phyloP scores from a whole-genome alignment of 2,329 filamentous ascomycete genomes.

The Fusarium liriodendri region DNA sequence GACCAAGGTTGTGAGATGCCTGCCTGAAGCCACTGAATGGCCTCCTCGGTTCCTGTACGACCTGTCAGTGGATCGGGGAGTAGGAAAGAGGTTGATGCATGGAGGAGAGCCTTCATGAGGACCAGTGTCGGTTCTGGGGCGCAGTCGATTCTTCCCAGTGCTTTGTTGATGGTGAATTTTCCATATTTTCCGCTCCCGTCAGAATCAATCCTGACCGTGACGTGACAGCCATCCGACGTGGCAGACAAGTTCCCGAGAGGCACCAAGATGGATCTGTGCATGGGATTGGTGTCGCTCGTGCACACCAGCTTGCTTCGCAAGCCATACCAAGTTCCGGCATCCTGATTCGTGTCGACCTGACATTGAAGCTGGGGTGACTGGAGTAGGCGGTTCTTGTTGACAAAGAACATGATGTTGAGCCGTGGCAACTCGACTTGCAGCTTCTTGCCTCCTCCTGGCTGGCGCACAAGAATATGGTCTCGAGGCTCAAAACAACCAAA shows the following conservation, averaged over 20 bases:
- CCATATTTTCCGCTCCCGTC: slow-evolving; percentile 51
- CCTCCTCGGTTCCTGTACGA: slow-evolving; percentile 70
- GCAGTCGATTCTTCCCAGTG: slow-evolving; percentile 67
- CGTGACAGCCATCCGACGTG: slow-evolving; percentile 32
- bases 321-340: slow-evolving; percentile 71
- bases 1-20: slow-evolving; percentile 63
- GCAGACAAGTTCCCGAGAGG: slow-evolving; percentile 55
- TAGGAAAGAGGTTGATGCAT: slow-evolving; percentile 69
- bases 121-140: slow-evolving; percentile 65
- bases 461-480: slow-evolving; percentile 29
- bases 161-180: slow-evolving; percentile 63
- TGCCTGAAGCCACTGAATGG: slow-evolving; percentile 61
- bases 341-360: slow-evolving; percentile 66
- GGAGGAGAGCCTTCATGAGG: slow-evolving; percentile 67
- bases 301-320: slow-evolving; percentile 70
- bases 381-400: slow-evolving; percentile 57
- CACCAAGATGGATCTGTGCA: slow-evolving; percentile 63
- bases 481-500: slow-evolving; percentile 34
- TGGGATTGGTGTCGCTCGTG: slow-evolving; percentile 54
- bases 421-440: slow-evolving; percentile 62
- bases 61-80: slow-evolving; percentile 69
- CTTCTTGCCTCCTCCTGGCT: slow-evolving; percentile 23
- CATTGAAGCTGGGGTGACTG: slow-evolving; percentile 61
- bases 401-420: slow-evolving; percentile 63
- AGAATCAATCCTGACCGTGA: slow-evolving; percentile 45